Evolutionary conservation across 2,329 filamentous ascomycete genomes (phyloP).

Genomic region (Venturia effusa): DNA sequence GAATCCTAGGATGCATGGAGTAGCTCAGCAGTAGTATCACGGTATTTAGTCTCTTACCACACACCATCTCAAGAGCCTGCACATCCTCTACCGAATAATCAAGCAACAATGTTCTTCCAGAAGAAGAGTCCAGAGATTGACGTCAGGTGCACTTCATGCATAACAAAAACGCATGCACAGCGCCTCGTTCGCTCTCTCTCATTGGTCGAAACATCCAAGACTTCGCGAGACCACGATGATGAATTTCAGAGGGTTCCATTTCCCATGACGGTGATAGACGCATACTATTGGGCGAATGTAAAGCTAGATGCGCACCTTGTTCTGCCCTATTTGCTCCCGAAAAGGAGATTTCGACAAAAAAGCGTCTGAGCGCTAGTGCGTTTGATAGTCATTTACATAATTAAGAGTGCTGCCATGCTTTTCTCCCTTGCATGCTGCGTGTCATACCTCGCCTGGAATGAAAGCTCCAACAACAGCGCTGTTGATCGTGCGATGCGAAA

Average conservation of each 20-base stretch:
- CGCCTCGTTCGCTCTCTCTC: not conserved
- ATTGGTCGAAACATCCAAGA: not conserved
- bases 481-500: not conserved
- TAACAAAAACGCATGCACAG: not conserved
- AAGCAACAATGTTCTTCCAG: no score
- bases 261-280: not conserved
- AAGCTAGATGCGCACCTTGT: not conserved
- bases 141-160: not conserved
- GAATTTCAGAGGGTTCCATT: not conserved
- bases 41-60: no score
- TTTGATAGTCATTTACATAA: not conserved
- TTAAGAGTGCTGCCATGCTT: not conserved
- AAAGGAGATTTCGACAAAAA: not conserved
- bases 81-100: no score
- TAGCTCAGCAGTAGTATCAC: no score
- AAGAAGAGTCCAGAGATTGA: not conserved
- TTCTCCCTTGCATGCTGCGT: not conserved
- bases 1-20: no score
- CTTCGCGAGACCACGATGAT: not conserved
- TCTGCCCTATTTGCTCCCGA: not conserved
- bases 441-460: not conserved
- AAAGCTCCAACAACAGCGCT: not conserved
- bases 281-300: not conserved
- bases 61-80: no score
- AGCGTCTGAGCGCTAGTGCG: not conserved